Conservation (phyloP, 768 basidiomycete species). For the Naganishia onofrii region DNA sequence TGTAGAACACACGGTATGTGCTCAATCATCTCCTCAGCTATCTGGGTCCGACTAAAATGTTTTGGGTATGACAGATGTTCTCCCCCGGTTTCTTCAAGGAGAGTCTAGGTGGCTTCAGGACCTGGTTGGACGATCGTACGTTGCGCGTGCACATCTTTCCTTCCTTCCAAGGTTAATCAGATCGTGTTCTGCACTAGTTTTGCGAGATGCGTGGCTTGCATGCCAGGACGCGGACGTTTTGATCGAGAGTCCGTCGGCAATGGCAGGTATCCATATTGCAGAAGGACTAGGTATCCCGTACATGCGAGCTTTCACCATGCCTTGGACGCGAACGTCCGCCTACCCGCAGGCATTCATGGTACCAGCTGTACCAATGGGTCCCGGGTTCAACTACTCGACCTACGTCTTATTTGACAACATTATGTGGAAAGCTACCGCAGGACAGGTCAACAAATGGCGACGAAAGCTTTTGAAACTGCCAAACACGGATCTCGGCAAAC, state of each 20-base stretch:
- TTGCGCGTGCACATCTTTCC: constrained; percentile 52
- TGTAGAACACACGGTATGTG: constrained; percentile 52
- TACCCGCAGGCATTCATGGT: constrained; percentile 66
- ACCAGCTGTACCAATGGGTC: constrained; percentile 64
- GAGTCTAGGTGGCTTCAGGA: constrained; percentile 62
- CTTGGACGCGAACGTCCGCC: constrained; percentile 57
- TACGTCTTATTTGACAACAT: constrained; percentile 67
- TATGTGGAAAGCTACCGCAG: constrained; percentile 66
- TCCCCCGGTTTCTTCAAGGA: constrained; percentile 70
- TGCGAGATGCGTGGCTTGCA: constrained; percentile 61
- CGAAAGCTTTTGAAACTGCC: constrained; percentile 57
- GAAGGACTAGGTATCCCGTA: constrained; percentile 68
- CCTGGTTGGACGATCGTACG: constrained; percentile 62
- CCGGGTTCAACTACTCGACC: constrained; percentile 58
- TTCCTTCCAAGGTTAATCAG: neutral
- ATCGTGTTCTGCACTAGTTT: neutral
- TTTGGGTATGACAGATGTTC: constrained; percentile 59
- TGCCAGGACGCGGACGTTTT: constrained; percentile 67
- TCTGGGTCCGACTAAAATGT: constrained; percentile 19
- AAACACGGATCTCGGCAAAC: constrained; percentile 63
- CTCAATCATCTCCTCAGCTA: constrained; percentile 30
- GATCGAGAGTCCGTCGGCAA: constrained; percentile 66
- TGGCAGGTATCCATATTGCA: constrained; percentile 71
- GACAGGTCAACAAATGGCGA: constrained; percentile 68
- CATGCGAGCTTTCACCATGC: constrained; percentile 56